Evolutionary conservation across 805 yeast genomes (phyloP).

Genomic region (Ascoidea tarda): DNA sequence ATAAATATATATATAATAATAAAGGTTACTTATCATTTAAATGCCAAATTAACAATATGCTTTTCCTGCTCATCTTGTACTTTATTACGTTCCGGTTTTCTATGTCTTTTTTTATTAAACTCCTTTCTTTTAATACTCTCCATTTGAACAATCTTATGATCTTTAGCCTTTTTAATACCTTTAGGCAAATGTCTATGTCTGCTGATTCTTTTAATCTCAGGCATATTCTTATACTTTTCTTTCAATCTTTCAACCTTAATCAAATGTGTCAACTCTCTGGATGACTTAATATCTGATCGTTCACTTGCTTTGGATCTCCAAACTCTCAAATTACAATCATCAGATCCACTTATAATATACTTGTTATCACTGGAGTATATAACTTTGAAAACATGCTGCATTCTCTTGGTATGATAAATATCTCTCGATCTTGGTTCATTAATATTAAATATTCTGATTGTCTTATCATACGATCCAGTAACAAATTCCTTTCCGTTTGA

Average conservation of each 20-base stretch:
- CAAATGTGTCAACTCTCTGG: constrained; percentile 66
- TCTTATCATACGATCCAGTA: constrained; percentile 90
- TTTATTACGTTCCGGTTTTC: constrained; percentile 40
- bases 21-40: constrained; percentile 24
- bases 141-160: constrained; percentile 66
- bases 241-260: constrained; percentile 88
- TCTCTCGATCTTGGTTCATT: constrained; percentile 89
- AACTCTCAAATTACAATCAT: constrained; percentile 87
- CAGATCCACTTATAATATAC: constrained; percentile 82
- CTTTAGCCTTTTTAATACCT: constrained; percentile 78
- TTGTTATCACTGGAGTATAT: constrained; percentile 81
- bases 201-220: constrained; percentile 80
- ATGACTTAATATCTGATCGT: constrained; percentile 65
- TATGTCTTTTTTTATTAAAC: constrained; percentile 68
- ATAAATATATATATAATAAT: too few relatives aligned
- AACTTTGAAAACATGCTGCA: constrained; percentile 87
- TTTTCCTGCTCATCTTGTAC: constrained; percentile 65
- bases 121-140: constrained; percentile 68
- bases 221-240: constrained; percentile 91
- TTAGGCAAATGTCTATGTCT: constrained; percentile 88
- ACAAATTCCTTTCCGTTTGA: constrained; percentile 97
- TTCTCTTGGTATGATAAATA: constrained; percentile 90
- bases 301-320: constrained; percentile 89
- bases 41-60: constrained; percentile 75
- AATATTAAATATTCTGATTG: constrained; percentile 66